Conservation (phyloP, 2,329 filamentous ascomycete species). For the Monosporascus sp. region DNA sequence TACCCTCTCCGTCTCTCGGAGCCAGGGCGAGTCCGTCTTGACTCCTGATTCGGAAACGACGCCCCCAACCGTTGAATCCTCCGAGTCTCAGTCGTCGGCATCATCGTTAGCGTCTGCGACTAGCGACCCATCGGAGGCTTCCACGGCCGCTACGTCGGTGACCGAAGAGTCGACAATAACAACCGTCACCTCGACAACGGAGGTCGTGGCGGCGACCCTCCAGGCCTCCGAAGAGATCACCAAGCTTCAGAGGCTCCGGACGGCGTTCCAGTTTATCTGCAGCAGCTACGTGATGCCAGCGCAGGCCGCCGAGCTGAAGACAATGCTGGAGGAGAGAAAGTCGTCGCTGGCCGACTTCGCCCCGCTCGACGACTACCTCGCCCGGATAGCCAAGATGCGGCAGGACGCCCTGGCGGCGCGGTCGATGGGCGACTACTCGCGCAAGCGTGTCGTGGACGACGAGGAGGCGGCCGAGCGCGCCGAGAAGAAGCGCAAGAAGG, state of each 20-base stretch:
- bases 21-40: conserved; percentile 4
- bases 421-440: conserved; percentile 63
- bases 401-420: conserved; percentile 66
- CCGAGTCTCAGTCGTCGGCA: conserved; percentile 38
- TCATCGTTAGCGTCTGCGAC: conserved; percentile 30
- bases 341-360: conserved; percentile 54
- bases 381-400: conserved; percentile 60
- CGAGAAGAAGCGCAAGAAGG: conserved; percentile 79
- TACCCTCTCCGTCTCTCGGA: conserved; percentile 13
- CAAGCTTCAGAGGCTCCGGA: conserved; percentile 57
- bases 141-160: conserved; percentile 29
- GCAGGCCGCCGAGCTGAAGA: conserved; percentile 38
- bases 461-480: conserved; percentile 59
- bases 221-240: conserved; percentile 44
- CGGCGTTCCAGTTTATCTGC: conserved; percentile 60
- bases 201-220: conserved; percentile 35
- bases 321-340: conserved; percentile 32
- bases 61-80: conserved; percentile 24
- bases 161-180: conserved; percentile 8
- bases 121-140: conserved; percentile 33
- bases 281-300: conserved; percentile 51
- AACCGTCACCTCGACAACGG: conserved; percentile 5
- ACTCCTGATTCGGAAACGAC: conserved; percentile 20
- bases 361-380: conserved; percentile 65
- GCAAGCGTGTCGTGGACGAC: conserved; percentile 63